A percentile compares a stretch with the other conserved stretches of the same genome.
These are phyloP conservation scores for Cylindrotheca fusiformis DNA, from an alignment of 108 stramenopile genomes.

Conservation along the genomic window DNA sequence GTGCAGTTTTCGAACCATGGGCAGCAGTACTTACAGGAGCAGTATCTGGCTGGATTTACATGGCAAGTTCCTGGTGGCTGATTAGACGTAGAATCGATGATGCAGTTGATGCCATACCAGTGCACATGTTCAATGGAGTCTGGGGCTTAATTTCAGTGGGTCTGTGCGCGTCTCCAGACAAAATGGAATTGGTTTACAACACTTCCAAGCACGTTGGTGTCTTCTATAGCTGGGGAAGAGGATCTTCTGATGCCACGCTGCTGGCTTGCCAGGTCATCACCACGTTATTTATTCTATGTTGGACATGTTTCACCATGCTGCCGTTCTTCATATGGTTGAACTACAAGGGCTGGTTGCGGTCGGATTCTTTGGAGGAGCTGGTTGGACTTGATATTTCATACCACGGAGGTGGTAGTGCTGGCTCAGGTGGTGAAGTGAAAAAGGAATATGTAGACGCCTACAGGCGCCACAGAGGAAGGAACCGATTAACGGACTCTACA, in stretches of 20 bases:
- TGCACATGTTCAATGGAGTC: slow-evolving; percentile 76
- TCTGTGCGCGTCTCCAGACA: slow-evolving; percentile 54
- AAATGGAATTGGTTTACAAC: slow-evolving; percentile 41
- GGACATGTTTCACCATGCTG: slow-evolving; percentile 60
- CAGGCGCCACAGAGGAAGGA: slow-evolving; percentile 32
- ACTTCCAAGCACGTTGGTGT: slow-evolving; percentile 54
- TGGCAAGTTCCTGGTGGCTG: slow-evolving; percentile 47
- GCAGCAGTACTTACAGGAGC: slow-evolving; percentile 82
- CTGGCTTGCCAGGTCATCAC: slow-evolving; percentile 71
- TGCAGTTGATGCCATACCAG: slow-evolving; percentile 92
- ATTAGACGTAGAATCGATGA: slow-evolving; percentile 81
- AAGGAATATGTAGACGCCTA: slow-evolving; percentile 48
- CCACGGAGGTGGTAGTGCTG: slow-evolving; percentile 32
- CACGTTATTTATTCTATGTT: slow-evolving; percentile 64
- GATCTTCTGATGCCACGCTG: slow-evolving; percentile 49
- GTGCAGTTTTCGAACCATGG: slow-evolving; percentile 79
- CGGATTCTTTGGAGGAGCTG: slow-evolving; percentile 71
- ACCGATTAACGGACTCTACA: background rate
- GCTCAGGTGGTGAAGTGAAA: slow-evolving; percentile 31
- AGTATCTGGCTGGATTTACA: slow-evolving; percentile 76
- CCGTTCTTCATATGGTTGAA: slow-evolving; percentile 69
- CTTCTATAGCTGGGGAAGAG: slow-evolving; percentile 62
- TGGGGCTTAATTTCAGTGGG: slow-evolving; percentile 89
- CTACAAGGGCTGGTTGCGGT: slow-evolving; percentile 73
- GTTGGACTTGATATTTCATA: slow-evolving; percentile 72